Conservation (phyloP, 345 rosid genomes). For the Arabis hirsuta region DNA sequence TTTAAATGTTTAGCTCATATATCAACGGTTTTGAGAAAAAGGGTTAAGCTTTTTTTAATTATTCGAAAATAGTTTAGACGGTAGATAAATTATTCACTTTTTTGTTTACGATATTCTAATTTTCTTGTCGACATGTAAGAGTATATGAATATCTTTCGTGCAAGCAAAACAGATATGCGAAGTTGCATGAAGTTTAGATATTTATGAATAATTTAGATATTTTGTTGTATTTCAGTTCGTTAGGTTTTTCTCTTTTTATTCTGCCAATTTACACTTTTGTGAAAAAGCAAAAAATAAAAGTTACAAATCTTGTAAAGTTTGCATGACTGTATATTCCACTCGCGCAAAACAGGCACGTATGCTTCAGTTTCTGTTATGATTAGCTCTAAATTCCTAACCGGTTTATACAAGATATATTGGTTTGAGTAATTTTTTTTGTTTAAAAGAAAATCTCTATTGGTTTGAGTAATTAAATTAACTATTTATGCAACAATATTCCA, state of each 20-base stretch:
- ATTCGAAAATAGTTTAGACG: no score
- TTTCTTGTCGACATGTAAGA: neutral
- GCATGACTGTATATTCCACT: slow-evolving; percentile 1
- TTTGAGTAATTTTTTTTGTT: neutral
- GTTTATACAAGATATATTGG: neutral
- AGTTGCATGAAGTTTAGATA: slow-evolving; percentile 12
- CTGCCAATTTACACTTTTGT: slow-evolving; percentile 28
- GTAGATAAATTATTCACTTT: no score
- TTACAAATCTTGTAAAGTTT: slow-evolving; percentile 24
- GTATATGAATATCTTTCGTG: neutral
- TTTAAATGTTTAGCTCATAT: neutral
- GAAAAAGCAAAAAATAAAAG: neutral
- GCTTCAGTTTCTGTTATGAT: neutral
- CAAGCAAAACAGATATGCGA: neutral
- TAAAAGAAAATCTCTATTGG: neutral
- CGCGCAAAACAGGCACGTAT: neutral
- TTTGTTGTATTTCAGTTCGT: slow-evolving; percentile 25
- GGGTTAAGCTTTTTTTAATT: neutral
- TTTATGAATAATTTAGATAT: slow-evolving; percentile 1
- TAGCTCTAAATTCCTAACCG: no score
- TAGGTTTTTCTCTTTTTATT: slow-evolving; percentile 23
- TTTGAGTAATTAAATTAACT: neutral
- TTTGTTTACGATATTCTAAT: no score
- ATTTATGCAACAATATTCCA: neutral
- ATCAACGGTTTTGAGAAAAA: neutral